Base-by-base conservation (phyloP, 768 basidiomycete genomes). In the Boletales sp. region DNA sequence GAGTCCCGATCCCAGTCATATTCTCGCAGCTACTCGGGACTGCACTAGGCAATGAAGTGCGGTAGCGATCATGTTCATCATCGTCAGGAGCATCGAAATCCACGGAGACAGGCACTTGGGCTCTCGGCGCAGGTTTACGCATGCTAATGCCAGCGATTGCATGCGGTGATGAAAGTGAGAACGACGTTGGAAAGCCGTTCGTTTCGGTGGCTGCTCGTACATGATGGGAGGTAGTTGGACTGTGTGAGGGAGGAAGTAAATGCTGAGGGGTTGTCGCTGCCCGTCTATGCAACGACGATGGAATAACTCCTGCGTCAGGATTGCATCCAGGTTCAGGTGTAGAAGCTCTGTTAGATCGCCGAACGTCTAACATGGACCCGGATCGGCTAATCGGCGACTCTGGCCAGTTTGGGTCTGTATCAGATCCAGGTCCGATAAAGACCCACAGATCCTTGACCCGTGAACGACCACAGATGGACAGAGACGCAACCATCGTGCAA, bases 371-470 rank as follows among this genome's bases (percentile, higher is more conserved):
- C 50, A 62, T 68, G 12, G 70, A 74, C 15, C 57, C 65, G 12
- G 62, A 64, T 30, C 67, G 71, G 40, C 68, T 77, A 43, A 59
- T 44, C 9, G 67, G 67, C 8, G 67, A 68, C 18, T 70, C 67
- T 43, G 68, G 68, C 58, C 64, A 70, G 47, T 57, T 57, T 46
- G 57, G 68, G 49, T 68, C 67, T 21, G 49, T 37, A 17, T 68
- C 67, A 12, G 69, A 65, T 19, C 72, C 69, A 35, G 81, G 77
- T 18, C 84, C 84, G 0, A 80, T 80, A 63, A 90, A 90, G 38
- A 90, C 72, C 87, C 87, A 90, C 2, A 90, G 63, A 62, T 90
- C 87, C 62, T 87, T 88, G 41, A 82, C 77, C 53, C 85, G 74
- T 18, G 88, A 87, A 33, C 80, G 85, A 57, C 73, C 78, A n/a